These are phyloP conservation scores for Solanum clarkiae DNA, from an alignment of 257 asterid species.

Conservation along the genomic window DNA sequence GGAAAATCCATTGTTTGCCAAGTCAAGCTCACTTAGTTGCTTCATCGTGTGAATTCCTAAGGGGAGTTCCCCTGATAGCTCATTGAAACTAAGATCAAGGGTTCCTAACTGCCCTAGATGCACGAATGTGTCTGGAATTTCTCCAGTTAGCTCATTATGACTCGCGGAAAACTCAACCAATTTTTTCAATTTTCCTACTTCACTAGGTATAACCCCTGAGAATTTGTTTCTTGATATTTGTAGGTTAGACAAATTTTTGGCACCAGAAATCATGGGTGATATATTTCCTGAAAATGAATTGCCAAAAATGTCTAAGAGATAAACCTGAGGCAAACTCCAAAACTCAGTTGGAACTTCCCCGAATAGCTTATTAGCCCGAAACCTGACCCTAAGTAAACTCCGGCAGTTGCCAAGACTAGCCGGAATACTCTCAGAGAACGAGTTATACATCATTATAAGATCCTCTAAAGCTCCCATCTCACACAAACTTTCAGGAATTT, in stretches of 20 bases:
- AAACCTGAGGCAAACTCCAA: constrained; percentile 66
- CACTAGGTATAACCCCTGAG: constrained; percentile 50
- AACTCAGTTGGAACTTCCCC: constrained; percentile 55
- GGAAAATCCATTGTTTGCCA: constrained; percentile 43
- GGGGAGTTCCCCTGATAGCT: constrained; percentile 52
- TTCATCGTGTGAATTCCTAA: constrained; percentile 24
- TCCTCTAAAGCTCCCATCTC: constrained; percentile 32
- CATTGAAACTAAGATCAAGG: constrained; percentile 51
- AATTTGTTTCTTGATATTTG: constrained; percentile 39
- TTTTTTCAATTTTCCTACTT: constrained; percentile 35
- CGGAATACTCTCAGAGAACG: constrained; percentile 56
- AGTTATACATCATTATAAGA: constrained; percentile 29
- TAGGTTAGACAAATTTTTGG: constrained; percentile 40
- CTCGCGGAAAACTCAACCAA: constrained; percentile 35
- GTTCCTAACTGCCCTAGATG: constrained; percentile 33
- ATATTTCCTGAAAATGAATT: constrained; percentile 56
- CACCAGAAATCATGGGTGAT: constrained; percentile 40
- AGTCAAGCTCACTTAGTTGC: constrained; percentile 52
- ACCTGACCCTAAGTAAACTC: constrained; percentile 42
- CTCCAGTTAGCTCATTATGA: constrained; percentile 40
- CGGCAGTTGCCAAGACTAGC: constrained; percentile 39
- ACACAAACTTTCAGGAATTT: constrained; percentile 50
- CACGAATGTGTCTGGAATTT: constrained; percentile 40
- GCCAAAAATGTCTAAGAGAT: constrained; percentile 42
- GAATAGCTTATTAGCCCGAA: constrained; percentile 26